These are phyloP conservation scores for Solanum sejunctum DNA, from an alignment of 257 asterid species.

Conservation along the genomic window DNA sequence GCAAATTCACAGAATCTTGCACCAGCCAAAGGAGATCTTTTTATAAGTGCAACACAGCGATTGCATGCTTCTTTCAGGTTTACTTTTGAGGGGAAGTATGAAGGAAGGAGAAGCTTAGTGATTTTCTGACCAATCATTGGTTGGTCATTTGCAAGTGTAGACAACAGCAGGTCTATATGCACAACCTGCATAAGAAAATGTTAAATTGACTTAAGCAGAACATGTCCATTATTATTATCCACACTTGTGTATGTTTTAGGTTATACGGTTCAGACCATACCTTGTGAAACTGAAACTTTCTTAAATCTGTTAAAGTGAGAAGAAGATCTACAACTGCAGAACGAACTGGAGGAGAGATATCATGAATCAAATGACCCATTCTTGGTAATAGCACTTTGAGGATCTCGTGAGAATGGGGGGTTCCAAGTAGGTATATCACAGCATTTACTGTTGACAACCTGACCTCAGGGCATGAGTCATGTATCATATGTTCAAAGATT, in stretches of 20 bases:
- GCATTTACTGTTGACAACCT: constrained; percentile 85
- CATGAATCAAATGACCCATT: constrained; percentile 61
- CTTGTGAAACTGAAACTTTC: constrained; percentile 82
- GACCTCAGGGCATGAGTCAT: constrained; percentile 71
- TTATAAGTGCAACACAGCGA: constrained; percentile 65
- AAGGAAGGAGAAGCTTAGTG: constrained; percentile 83
- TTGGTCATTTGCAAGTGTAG: constrained; percentile 74
- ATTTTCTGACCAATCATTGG: constrained; percentile 66
- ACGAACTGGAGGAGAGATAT: constrained; percentile 55
- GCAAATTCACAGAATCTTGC: constrained; percentile 88
- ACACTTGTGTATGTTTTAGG: neutral
- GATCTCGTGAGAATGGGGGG: constrained; percentile 92
- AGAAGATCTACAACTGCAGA: constrained; percentile 75
- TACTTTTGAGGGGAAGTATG: constrained; percentile 73
- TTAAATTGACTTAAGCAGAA: neutral
- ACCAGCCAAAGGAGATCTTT: constrained; percentile 81
- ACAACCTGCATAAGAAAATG: constrained; percentile 55
- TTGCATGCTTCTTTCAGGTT: constrained; percentile 79
- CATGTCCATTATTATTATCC: neutral
- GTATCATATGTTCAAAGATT: constrained; percentile 56
- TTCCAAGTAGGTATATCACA: constrained; percentile 67
- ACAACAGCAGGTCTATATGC: constrained; percentile 41
- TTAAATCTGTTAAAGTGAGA: constrained; percentile 50
- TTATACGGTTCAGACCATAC: constrained; percentile 20
- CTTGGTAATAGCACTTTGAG: constrained; percentile 93